Base-by-base conservation (phyloP, 345 rosid genomes). In the Mercurialis annua region DNA sequence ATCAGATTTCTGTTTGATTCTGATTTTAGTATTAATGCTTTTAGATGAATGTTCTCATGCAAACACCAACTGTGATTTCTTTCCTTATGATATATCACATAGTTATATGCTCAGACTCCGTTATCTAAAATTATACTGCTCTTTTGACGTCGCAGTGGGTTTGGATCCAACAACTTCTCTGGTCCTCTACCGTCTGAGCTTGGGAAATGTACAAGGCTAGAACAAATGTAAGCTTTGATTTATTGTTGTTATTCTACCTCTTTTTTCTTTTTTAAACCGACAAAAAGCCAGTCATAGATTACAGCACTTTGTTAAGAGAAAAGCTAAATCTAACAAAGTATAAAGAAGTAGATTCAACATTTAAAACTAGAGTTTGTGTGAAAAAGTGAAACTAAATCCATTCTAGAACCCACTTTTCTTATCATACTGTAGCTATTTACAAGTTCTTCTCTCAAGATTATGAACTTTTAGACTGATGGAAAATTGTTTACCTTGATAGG, bases 181-280 rank as follows among this genome's bases (percentile, higher is more conserved):
- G 96, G 98, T 67, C 42, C 83, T 70, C 74, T 92, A 52, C 97
- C 92, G 8, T 43, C 73, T 24, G 85, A 79, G 80, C 83, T 91
- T 67, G 96, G 92, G 18, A 80, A 49, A 44, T 83, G 85, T 36
- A 62, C 66, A 12, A 81, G 73, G 55, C 77, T 91, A 61, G 53
- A 74, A 54, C 47, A 84, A 62, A 18, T 91, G 97, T 90, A 81
- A 81, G 90, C 82, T 52, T 23, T 61, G 15, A 4, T 62, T 40
- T 10, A n/a, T 56, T 26, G 20, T 33, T 55, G 24, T 10, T 10
- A 11, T 18, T 34, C 40, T 26, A 2, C 51, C 49, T 20, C 10
- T 10, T 30, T 58, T 29, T 20, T 44, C 38, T 44, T 23, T 50
- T 10, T 50, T 20, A 50, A 20, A n/a, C 24, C 54, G 20, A 1